Percentiles rank a stretch among this genome's conserved stretches.
Conservation (phyloP, 495 filamentous ascomycete species). For the Alectoria sarmentosa region DNA sequence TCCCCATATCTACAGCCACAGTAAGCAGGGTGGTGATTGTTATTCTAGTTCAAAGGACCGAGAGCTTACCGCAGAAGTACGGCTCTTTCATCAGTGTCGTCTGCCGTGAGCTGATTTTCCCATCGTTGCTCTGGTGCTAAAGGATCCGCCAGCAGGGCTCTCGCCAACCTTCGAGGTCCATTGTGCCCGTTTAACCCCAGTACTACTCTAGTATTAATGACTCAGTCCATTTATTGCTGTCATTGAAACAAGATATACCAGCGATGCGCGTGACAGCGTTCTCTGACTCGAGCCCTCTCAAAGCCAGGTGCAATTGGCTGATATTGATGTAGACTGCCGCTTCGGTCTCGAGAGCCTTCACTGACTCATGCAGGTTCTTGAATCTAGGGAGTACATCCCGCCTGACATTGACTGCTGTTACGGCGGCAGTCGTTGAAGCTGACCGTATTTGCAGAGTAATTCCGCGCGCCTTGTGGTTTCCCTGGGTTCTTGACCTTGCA, state of each 20-base stretch:
- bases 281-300: conserved; percentile 65
- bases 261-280: conserved; percentile 64
- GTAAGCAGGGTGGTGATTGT: conserved; percentile 11
- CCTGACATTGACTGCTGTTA: conserved; percentile 27
- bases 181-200: conserved; percentile 44
- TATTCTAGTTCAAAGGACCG: background rate
- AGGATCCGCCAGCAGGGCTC: conserved; percentile 71
- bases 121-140: conserved; percentile 55
- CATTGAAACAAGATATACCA: conserved; percentile 30
- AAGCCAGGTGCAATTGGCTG: conserved; percentile 70
- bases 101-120: conserved; percentile 58
- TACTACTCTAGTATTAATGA: conserved; percentile 34
- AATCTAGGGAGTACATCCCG: conserved; percentile 26
- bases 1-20: conserved; percentile 46
- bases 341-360: conserved; percentile 54
- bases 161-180: conserved; percentile 54
- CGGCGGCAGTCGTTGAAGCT: conserved; percentile 27
- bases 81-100: conserved; percentile 39
- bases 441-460: background rate
- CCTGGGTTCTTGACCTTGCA: background rate
- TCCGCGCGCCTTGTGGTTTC: background rate
- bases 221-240: background rate
- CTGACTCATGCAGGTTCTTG: conserved; percentile 51
- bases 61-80: conserved; percentile 50
- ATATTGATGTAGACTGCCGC: conserved; percentile 62